Base-by-base conservation (phyloP, 2,329 filamentous ascomycete genomes). In the Ascosphaera acerosa region DNA sequence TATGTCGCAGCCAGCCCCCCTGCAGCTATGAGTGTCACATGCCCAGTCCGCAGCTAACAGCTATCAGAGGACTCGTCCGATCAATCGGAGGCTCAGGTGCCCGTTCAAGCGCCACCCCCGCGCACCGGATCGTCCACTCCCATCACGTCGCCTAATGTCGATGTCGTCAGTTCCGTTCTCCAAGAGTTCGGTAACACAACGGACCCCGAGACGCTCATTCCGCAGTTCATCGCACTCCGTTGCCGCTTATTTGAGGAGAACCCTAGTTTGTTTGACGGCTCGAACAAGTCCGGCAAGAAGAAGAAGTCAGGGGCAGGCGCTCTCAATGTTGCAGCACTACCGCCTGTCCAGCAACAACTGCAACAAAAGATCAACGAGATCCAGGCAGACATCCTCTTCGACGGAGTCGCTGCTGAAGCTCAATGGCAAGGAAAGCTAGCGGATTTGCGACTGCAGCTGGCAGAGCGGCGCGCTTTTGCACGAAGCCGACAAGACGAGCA, bases 181-280 rank as follows among this genome's bases (percentile, higher is more conserved):
- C 12, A 7, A 35, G 49, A 51, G 27, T 52, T 49, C 35, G 66
- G 76, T 44, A 68, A 66, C 42, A 72, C 77, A 36, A 66, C 80
- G 40, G 73, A 81, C 38, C 74, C 76, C 2, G 74, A 82, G 38
- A 64, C 74, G 25, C 56, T 84, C 34, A 58, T 82, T 16, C 70
- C 77, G 1, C 66, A 69, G 35, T 94, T 84, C 50, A 43, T 97
- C 14, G 66, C 72, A 10, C 65, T 77, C 12, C 82, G 80, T 49
- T 57, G 63, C 32, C 72, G 59, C 38, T 57, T 73, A n/a, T 75
- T 70, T 48, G 58, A 61, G 29, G 48, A 71, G 10, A 62, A 71
- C 38, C 61, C 67, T 14, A 56, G 62, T 14, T 49, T 55, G 33
- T 61, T 61, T 38, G 54, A 57, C 36, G 47, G 37, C 25, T 40